Evolutionary conservation across 129 eudicot species (phyloP), one percentile per base, ranked within the genome.

Genomic region (Chrysanthemum lavandulifolium): DNA sequence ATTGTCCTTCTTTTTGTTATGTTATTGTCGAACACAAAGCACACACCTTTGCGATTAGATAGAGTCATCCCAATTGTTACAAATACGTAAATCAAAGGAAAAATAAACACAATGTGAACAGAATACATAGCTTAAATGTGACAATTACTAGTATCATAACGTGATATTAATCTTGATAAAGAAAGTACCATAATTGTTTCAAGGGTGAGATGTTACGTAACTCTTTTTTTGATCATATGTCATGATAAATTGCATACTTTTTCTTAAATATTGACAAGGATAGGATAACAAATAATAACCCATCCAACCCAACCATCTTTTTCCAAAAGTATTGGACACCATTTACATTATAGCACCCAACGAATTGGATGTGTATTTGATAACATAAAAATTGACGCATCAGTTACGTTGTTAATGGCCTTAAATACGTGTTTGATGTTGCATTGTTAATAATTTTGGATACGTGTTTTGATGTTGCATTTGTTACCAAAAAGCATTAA

Each of bases 211-310:
- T 54, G 54, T 53, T 65, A 74, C 65, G 66, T 40, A 54, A 45
- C 58, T 18, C 52, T n/a, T 40, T 19, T 36, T 13, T 40, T 40
- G 47, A 36, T 74, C 65, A 65, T 74, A 23, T 31, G 63, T 53
- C 18, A 33, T 75, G 29, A 13, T 55, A 36, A 47, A 64, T 52
- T 75, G 73, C 47, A 57, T 71, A 7, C 10, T 71, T 57, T 9
- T 6, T 57, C 21, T 43, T 47, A 14, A 54, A 65, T 54, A 74
- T 53, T 33, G 63, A 65, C 23, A 53, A 52, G 15, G 72, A 64
- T 75, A 75, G 57, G 71, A 65, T 66, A 75, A 74, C 6, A 56
- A 54, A 36, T 64, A 53, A 66, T 66, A 75, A 40, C 67, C 45
- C 67, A 74, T 25, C 53, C 49, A 54, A 66, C 65, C 55, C 53